phyloP scores from a whole-genome alignment of 2,329 filamentous ascomycete species.

The Claviceps digitariae region DNA sequence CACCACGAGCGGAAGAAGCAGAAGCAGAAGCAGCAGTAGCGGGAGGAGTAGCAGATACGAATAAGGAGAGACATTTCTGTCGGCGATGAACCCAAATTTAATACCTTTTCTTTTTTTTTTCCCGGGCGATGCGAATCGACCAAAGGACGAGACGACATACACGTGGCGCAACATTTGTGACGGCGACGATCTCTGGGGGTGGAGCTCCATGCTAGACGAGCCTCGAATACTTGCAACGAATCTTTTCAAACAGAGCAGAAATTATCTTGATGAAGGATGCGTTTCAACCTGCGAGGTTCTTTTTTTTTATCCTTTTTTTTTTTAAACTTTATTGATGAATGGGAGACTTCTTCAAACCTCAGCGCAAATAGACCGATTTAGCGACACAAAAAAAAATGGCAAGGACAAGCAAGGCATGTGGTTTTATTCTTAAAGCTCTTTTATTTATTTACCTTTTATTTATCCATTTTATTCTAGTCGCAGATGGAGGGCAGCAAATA shows the following conservation, averaged over 20 bases:
- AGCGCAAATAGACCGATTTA: slow-evolving; percentile 5
- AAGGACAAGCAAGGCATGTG: slow-evolving; percentile 2
- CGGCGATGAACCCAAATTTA: slow-evolving; percentile 1
- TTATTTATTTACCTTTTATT: background rate
- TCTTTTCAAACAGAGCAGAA: background rate
- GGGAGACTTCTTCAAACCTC: background rate
- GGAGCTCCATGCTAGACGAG: background rate
- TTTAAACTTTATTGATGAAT: background rate
- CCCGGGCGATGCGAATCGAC: slow-evolving; percentile 1
- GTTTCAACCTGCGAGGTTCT: background rate
- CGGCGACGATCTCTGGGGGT: background rate
- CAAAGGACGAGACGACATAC: slow-evolving; percentile 1
- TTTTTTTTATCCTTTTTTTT: background rate
- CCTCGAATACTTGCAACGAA: slow-evolving; percentile 1
- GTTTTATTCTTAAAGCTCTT: background rate
- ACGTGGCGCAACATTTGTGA: background rate
- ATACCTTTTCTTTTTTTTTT: slow-evolving; percentile 1
- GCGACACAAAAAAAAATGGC: background rate
- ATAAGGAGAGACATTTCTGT: background rate
- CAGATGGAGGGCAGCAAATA: background rate
- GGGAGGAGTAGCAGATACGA: background rate
- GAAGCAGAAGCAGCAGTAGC: background rate
- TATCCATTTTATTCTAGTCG: background rate
- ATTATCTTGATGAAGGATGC: background rate
- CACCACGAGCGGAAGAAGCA: background rate